Base-by-base conservation (phyloP, 1,284 basidiomycete species). In the Papiliotrema laurentii region DNA sequence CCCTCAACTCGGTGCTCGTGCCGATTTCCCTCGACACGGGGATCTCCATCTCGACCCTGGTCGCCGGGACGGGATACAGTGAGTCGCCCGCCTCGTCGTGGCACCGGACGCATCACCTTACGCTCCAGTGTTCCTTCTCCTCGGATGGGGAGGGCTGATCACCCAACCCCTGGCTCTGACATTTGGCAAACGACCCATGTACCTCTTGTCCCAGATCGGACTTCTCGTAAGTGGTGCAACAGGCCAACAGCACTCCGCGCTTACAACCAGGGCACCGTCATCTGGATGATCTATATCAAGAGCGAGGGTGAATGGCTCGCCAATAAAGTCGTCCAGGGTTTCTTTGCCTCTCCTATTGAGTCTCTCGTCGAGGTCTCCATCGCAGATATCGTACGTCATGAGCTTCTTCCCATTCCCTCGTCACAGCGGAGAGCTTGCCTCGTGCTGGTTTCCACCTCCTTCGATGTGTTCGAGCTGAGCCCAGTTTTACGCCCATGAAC, bases 61-160 rank as follows among this genome's bases (percentile, higher is more conserved):
- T 61, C 37, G 51, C 46, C 0, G 61, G 61, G 0, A 58, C 58
- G 0, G 60, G 60, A 9, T 54, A 53, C 49, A 50, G 50, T 50
- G 50, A 46, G 53, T 49, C 13, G n/a, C n/a, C n/a, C n/a, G n/a
- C n/a, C n/a, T n/a, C n/a, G n/a, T n/a, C n/a, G n/a, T n/a, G n/a
- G n/a, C n/a, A n/a, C n/a, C n/a, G n/a, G n/a, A n/a, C n/a, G n/a
- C n/a, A n/a, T n/a, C n/a, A n/a, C n/a, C n/a, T n/a, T n/a, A n/a
- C n/a, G n/a, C n/a, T 4, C 0, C 45, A 55, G 56, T 55, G 50
- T 55, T 55, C 45, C 50, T 60, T 5, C 42, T 60, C 18, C 54
- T 61, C n/a, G 61, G 61, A 5, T 57, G 59, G 49, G 59, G 59
- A 10, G 57, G 57, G 3, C 45, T 63, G 5, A 47, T 63, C 36